Evolutionary conservation across 176 grass and related monocot genomes (phyloP).

Genomic region (Oryza meyeriana): DNA sequence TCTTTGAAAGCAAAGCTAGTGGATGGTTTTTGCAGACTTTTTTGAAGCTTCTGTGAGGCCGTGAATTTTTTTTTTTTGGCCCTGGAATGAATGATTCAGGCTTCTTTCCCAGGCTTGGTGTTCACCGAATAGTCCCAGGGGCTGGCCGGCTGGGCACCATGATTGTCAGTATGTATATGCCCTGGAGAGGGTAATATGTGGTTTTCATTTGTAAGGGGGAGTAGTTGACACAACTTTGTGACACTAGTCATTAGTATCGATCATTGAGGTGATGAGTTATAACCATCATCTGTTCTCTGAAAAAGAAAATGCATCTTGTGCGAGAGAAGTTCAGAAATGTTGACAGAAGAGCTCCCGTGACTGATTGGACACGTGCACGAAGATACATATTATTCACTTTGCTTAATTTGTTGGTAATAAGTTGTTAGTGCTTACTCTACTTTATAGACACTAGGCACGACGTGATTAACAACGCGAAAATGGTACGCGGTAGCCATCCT

Average conservation of each 20-base stretch:
- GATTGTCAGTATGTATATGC: not conserved
- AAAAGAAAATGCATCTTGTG: not conserved
- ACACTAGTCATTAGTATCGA: not conserved
- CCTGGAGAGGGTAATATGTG: not conserved
- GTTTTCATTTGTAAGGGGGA: not conserved
- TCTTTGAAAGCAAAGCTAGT: not conserved
- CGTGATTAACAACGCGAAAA: not conserved
- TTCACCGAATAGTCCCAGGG: not conserved
- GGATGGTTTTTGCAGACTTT: slow-evolving; percentile 12
- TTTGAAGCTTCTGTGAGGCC: slow-evolving; percentile 13
- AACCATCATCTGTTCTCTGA: not conserved
- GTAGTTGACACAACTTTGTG: not conserved
- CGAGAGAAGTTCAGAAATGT: not conserved
- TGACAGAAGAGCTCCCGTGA: not conserved
- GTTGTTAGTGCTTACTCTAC: not conserved
- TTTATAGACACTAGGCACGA: not conserved
- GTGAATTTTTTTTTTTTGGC: slow-evolving; percentile 1
- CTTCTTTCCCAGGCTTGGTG: not conserved
- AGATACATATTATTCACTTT: not conserved
- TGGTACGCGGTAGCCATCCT: slow-evolving; percentile 8
- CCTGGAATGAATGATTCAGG: not conserved
- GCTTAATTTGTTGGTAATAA: slow-evolving; percentile 7
- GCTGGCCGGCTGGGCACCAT: not conserved
- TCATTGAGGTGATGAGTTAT: not conserved
- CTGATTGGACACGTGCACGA: not conserved